Conservation (phyloP, 1,284 basidiomycete genomes). For the Amylostereum chailletii region DNA sequence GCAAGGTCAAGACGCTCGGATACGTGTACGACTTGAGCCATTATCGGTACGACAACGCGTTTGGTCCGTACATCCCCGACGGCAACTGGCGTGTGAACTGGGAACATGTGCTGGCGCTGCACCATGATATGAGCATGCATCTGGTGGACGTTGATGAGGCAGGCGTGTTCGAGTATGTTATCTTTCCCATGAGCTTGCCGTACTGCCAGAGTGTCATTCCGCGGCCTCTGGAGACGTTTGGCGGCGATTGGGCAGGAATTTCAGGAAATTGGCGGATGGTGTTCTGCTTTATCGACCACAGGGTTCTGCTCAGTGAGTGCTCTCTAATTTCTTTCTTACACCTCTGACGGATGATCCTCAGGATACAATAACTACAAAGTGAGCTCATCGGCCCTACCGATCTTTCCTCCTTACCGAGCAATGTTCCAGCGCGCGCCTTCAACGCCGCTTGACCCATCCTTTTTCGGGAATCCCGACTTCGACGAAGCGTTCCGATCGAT, state of each 20-base stretch:
- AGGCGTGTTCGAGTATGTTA: conserved; percentile 21
- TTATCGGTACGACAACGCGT: conserved; percentile 39
- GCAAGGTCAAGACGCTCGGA: conserved; percentile 34
- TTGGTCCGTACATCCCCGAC: conserved; percentile 45
- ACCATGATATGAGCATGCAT: conserved; percentile 46
- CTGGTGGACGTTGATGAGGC: conserved; percentile 30
- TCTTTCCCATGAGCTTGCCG: conserved; percentile 44
- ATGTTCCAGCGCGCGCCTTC: conserved; percentile 17
- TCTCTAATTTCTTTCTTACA: neutral
- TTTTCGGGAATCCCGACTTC: conserved; percentile 43
- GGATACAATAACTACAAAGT: conserved; percentile 42
- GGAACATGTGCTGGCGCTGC: conserved; percentile 48
- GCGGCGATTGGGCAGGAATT: conserved; percentile 56
- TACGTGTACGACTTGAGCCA: conserved; percentile 53
- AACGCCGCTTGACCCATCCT: conserved; percentile 28
- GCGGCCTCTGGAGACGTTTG: conserved; percentile 24
- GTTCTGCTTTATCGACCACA: conserved; percentile 63
- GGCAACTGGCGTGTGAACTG: conserved; percentile 44
- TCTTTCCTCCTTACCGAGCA: neutral
- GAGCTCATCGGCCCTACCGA: conserved; percentile 11
- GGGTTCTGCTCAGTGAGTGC: conserved; percentile 47
- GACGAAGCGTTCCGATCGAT: conserved; percentile 43
- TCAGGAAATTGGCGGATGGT: conserved; percentile 50
- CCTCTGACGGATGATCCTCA: conserved; percentile 14
- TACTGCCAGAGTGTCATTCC: conserved; percentile 45